These are phyloP conservation scores for Neospermospora avenae DNA, from an alignment of 2,329 filamentous ascomycete species.

Conservation along the genomic window DNA sequence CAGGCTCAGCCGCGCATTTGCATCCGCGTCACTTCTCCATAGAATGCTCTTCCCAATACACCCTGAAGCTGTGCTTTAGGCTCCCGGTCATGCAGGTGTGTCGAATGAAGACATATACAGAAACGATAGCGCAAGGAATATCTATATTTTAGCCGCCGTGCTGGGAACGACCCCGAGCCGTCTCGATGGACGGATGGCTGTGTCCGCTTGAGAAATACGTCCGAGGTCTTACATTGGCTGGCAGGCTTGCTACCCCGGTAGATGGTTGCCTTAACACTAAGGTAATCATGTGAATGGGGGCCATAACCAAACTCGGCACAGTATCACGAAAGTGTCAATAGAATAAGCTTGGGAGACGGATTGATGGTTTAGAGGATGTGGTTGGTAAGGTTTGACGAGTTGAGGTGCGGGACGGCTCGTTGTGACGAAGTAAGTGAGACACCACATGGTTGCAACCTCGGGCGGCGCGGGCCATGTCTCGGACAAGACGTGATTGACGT, in stretches of 20 bases:
- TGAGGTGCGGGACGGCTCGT: background rate
- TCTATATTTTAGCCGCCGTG: background rate
- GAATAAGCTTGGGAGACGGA: too few relatives aligned
- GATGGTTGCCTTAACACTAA: background rate
- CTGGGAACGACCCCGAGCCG: background rate
- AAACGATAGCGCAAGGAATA: background rate
- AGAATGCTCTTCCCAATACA: background rate
- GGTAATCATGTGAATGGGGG: background rate
- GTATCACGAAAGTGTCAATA: background rate
- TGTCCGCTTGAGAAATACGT: background rate
- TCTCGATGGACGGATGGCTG: background rate
- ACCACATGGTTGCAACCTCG: background rate
- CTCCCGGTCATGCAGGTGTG: background rate
- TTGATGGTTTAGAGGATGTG: background rate
- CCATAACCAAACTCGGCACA: background rate
- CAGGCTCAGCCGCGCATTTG: background rate
- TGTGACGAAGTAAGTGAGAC: background rate
- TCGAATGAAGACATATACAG: background rate
- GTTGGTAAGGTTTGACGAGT: background rate
- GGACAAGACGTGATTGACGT: background rate
- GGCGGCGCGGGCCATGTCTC: background rate
- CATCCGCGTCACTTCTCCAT: background rate
- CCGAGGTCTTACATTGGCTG: too few relatives aligned
- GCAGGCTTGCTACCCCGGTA: too few relatives aligned
- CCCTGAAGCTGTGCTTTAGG: background rate